Conservation (phyloP, 108 stramenopile species). For the Nitzschia inconspicua region DNA sequence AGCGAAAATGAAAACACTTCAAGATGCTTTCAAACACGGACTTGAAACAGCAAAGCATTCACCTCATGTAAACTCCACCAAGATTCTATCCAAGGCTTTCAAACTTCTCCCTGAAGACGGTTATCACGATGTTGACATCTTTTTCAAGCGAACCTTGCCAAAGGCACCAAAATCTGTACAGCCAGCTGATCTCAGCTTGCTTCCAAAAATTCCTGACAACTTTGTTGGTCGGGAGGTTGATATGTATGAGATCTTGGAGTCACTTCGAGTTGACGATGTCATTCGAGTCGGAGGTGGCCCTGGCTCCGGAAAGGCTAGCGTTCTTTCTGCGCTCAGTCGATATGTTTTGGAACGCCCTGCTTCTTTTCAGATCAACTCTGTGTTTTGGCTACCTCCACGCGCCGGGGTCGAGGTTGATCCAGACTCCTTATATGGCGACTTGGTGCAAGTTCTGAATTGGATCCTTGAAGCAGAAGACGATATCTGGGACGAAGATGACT, state of each 20-base stretch:
- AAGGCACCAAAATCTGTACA: not conserved
- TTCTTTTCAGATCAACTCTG: slow-evolving; percentile 15
- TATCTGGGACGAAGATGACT: slow-evolving; percentile 31
- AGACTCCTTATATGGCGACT: slow-evolving; percentile 27
- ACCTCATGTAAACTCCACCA: slow-evolving; percentile 30
- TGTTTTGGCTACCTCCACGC: slow-evolving; percentile 29
- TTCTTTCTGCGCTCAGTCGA: slow-evolving; percentile 18
- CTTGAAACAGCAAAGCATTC: slow-evolving; percentile 31
- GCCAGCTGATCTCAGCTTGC: not conserved
- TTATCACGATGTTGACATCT: slow-evolving; percentile 23
- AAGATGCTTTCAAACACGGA: slow-evolving; percentile 54
- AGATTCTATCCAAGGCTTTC: slow-evolving; percentile 35
- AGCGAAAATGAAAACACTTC: slow-evolving; percentile 48
- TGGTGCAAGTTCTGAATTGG: slow-evolving; percentile 15
- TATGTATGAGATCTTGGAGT: slow-evolving; percentile 52
- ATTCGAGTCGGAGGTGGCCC: slow-evolving; percentile 46
- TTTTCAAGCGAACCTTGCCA: slow-evolving; percentile 6
- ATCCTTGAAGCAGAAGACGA: slow-evolving; percentile 20
- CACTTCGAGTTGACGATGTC: slow-evolving; percentile 43
- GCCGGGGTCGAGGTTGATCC: not conserved
- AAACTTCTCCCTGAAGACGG: slow-evolving; percentile 48
- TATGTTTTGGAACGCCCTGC: slow-evolving; percentile 23
- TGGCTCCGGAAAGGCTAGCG: slow-evolving; percentile 44
- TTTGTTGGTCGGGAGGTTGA: slow-evolving; percentile 70
- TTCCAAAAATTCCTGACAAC: slow-evolving; percentile 37